Evolutionary conservation across 768 basidiomycete species (phyloP), one percentile per base, ranked within the genome.

Genomic region (Punctularia strigosozonata): DNA sequence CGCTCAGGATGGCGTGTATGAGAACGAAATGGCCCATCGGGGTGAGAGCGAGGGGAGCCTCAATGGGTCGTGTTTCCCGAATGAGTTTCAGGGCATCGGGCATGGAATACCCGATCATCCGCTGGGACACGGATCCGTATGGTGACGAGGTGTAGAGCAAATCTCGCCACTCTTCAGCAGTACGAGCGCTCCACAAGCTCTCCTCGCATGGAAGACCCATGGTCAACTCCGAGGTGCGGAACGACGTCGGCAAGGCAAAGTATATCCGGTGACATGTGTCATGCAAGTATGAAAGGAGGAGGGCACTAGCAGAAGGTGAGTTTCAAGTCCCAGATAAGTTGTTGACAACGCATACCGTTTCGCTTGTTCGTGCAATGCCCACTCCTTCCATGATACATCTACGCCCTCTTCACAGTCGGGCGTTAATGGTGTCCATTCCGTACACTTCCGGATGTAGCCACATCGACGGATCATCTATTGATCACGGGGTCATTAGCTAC

Each of bases 181-280:
- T 60, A 19, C 52, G 45, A 4, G 71, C 70, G 21, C 46, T 49
- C 72, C 72, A 75, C 5, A 73, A 58, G 5, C 55, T 57, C 21
- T 72, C 65, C 37, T 73, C 71, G 43, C 69, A 67, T 14, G 71
- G 73, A 7, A 75, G 62, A 37, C 59, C 57, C 34, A 71, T 52
- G 24, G 65, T 59, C 13, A 73, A 52, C 43, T 73, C 71, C 36
- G 58, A 48, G 7, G 61, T 51, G n/a, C 58, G 56, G 49, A 71
- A 68, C 0, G 68, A 60, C 10, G 70, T 65, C 14, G 61, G 46
- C n/a, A 63, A 43, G 10, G 64, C 60, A 44, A 66, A 70, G 49
- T 65, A 71, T 25, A 73, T 65, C 52, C 60, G 63, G 40, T 68
- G 61, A 32, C 58, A 64, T 50, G 62, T 65, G 45, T 75, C 73